Base-by-base conservation (phyloP, 108 stramenopile species). In the Nitzschia putrida region DNA sequence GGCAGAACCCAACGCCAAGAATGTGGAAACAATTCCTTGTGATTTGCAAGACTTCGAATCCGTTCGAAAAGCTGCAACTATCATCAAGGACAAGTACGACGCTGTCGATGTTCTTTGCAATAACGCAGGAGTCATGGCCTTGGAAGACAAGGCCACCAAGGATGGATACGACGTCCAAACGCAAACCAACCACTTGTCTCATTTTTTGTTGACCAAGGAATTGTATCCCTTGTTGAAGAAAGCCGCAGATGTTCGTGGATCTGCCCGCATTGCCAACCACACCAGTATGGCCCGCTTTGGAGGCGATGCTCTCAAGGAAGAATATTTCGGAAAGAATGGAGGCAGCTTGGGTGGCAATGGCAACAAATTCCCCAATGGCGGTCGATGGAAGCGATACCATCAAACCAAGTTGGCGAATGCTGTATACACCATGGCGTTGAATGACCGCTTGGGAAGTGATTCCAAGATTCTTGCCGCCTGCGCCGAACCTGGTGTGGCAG, bases 371-470 rank as follows among this genome's bases (percentile, higher is more conserved):
- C n/a, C n/a, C n/a, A n/a, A n/a, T n/a, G n/a, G n/a, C n/a, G n/a
- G 29, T 0, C 61, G 66, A 12, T 83, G 58, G 57, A 38, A 57
- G n/a, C 68, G 86, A 8, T 87, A 87, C 77, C 42, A 20, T 39
- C 88, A 86, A 58, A 71, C 79, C 21, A 89, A 89, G 52, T 68
- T 89, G 12, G 84, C 88, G 24, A 89, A 89, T 56, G 57, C 81
- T 5, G 76, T 82, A 3, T 86, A 83, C 57, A 74, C 70, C 23
- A 63, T 71, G 29, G 80, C 54, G 10, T 71, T 89, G 0, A 67
- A 77, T 54, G 52, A 80, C 37, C 71, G 53, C 59, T 86, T 23
- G 11, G 50, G n/a, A 34, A 47, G 34, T 21, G 10, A 53, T 38
- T 53, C 69, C 49, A 72, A 74, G 43, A 50, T 65, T 52, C 37